Percentiles rank a stretch among this genome's conserved stretches.
phyloP scores from a whole-genome alignment of 768 basidiomycete species.

The Fomitopsis serialis region DNA sequence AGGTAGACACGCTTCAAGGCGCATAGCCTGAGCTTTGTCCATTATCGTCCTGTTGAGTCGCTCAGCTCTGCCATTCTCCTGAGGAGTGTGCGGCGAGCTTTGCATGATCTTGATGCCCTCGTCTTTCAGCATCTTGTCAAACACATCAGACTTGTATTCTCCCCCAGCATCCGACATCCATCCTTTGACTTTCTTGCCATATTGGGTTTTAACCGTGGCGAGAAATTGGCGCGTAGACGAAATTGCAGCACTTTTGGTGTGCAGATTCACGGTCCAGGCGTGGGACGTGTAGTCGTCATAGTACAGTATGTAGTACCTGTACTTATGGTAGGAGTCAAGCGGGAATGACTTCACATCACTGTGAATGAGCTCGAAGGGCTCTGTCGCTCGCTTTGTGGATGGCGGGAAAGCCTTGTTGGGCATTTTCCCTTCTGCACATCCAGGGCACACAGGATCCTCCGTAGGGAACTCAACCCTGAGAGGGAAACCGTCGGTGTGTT shows the following conservation, averaged over 20 bases:
- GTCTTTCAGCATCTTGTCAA: neutral
- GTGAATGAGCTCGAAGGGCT: slow-evolving; percentile 1
- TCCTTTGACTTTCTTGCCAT: neutral
- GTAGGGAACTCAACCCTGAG: neutral
- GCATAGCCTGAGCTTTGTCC: slow-evolving; percentile 28
- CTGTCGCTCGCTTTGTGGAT: neutral
- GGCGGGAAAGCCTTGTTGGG: neutral
- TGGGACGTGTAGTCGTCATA: slow-evolving; percentile 5
- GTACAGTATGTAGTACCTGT: too few relatives aligned
- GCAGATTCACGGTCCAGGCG: neutral
- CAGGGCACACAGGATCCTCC: neutral
- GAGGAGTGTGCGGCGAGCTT: slow-evolving; percentile 21
- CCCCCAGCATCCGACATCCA: slow-evolving; percentile 1
- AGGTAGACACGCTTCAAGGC: slow-evolving; percentile 21
- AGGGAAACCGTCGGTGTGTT: neutral
- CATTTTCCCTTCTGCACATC: slow-evolving; percentile 1
- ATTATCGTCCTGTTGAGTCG: slow-evolving; percentile 26
- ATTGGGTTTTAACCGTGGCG: slow-evolving; percentile 3
- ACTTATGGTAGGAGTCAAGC: too few relatives aligned
- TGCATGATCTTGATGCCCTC: slow-evolving; percentile 4
- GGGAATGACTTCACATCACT: slow-evolving; percentile 1
- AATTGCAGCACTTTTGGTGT: slow-evolving; percentile 1
- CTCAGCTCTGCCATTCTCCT: slow-evolving; percentile 36
- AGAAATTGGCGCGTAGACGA: too few relatives aligned
- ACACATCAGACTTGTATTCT: slow-evolving; percentile 1